phyloP scores from a whole-genome alignment of 164 flowering plant genomes.

The Tinospora cordifolia region DNA sequence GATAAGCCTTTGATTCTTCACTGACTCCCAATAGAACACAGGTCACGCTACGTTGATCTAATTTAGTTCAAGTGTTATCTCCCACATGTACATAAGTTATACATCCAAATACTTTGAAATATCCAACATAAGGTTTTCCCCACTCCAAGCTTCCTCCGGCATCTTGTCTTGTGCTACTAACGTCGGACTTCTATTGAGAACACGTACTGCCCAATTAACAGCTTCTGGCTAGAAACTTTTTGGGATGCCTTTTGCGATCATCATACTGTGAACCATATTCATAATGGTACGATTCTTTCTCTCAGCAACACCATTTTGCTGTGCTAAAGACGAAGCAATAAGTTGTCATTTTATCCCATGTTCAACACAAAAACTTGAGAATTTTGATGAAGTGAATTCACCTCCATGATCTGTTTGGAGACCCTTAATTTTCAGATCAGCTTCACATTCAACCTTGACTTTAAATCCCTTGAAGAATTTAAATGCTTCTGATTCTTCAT shows the following conservation, averaged over 20 bases:
- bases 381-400: too few species aligned
- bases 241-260: background rate
- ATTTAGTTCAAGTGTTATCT: too few species aligned
- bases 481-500: too few species aligned
- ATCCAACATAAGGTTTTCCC: too few species aligned
- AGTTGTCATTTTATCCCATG: too few species aligned
- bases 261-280: constrained; percentile 3
- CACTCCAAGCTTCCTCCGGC: constrained; percentile 5
- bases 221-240: background rate
- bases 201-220: constrained; percentile 1
- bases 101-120: too few species aligned
- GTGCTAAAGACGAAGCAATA: background rate
- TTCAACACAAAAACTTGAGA: too few species aligned
- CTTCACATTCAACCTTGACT: too few species aligned
- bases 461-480: too few species aligned
- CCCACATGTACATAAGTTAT: too few species aligned
- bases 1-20: background rate
- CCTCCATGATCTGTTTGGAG: too few species aligned
- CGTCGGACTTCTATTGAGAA: background rate
- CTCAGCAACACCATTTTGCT: constrained; percentile 2
- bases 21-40: constrained; percentile 4
- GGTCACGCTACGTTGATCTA: background rate
- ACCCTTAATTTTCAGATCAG: too few species aligned
- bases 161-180: background rate
- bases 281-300: constrained; percentile 1